Percentiles rank a stretch among this genome's conserved stretches.
These are phyloP conservation scores for Irpex sp. DNA, from an alignment of 1,284 basidiomycete species.

Conservation along the genomic window DNA sequence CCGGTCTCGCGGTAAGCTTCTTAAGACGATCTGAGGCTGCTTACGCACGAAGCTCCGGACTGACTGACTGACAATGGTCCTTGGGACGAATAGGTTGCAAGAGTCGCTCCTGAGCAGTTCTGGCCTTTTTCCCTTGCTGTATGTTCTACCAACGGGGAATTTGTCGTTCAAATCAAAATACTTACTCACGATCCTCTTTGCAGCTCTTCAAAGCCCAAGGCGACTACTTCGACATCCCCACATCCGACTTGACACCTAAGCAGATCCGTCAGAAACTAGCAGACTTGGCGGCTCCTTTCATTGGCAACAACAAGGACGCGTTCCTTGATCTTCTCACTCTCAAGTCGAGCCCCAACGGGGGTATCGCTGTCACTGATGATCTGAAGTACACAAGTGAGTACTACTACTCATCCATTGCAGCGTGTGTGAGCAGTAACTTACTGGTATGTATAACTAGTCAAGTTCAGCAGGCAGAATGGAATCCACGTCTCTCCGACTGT, in stretches of 20 bases:
- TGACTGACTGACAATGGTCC: neutral
- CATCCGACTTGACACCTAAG: conserved; percentile 64
- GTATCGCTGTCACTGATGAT: conserved; percentile 75
- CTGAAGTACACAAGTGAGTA: conserved; percentile 78
- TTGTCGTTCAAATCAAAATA: neutral
- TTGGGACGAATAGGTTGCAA: conserved; percentile 43
- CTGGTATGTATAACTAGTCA: conserved; percentile 45
- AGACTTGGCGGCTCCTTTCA: conserved; percentile 47
- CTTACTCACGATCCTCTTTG: neutral
- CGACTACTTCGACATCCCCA: conserved; percentile 77
- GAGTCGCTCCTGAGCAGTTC: conserved; percentile 70
- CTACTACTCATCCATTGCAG: neutral
- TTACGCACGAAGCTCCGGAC: neutral
- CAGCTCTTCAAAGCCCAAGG: conserved; percentile 77
- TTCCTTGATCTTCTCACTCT: conserved; percentile 65
- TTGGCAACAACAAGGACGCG: conserved; percentile 41
- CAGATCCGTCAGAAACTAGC: conserved; percentile 78
- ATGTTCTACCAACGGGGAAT: neutral
- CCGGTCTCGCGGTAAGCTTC: conserved; percentile 67
- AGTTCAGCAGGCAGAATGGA: conserved; percentile 87
- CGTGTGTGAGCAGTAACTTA: neutral
- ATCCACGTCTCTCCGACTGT: conserved; percentile 92
- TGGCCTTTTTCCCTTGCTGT: conserved; percentile 67
- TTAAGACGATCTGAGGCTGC: neutral
- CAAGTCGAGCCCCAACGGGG: conserved; percentile 70